Base-by-base conservation (phyloP, 192 early-diverging fungal species). In the Coemansia sp. region DNA sequence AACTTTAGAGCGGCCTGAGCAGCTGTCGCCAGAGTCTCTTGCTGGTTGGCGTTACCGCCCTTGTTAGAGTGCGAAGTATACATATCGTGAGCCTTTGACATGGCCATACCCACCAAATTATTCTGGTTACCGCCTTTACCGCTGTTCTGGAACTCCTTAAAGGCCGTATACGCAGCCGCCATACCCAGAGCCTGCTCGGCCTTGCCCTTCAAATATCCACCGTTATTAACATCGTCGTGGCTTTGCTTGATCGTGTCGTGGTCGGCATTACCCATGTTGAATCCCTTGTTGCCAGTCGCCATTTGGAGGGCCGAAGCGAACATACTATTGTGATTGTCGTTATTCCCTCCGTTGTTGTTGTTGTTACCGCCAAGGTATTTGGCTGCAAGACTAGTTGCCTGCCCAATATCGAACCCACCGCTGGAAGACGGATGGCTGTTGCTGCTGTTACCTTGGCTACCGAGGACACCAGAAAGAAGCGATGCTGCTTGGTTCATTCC, bases 1-100 rank as follows among this genome's bases (percentile, higher is more conserved):
- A 81, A 65, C 64, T 81, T 81, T 72, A 83, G 68, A 5, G 75
- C 80, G 1, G 75, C 75, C 56, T 83, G 80, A 0, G 72, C 80
- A 34, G 80, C 80, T 3, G 80, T 83, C 10, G 80, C 80, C 66
- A 83, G 57, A 1, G 75, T 78, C 66, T 77, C 64, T 63, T 83
- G 64, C 67, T 83, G 72, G 46, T 73, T 62, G 0, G 75, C 80
- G 17, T 44, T 53, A 45, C 79, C 79, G 31, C 75, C 75, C 39
- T 74, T 29, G 27, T 56, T 41, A n/a, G 68, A 62, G 41, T 83
- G 80, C 68, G 68, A 59, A 34, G 46, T 66, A 59, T 77, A 83
- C 37, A 83, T 72, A 64, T 72, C 78, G 59, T 73, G 70, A 0
- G 75, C 80, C 69, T 83, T 68, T 7, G 72, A 64, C 56, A 83